Evolutionary conservation across 2,329 filamentous ascomycete species (phyloP).

Genomic region (Arthroderma sp.): DNA sequence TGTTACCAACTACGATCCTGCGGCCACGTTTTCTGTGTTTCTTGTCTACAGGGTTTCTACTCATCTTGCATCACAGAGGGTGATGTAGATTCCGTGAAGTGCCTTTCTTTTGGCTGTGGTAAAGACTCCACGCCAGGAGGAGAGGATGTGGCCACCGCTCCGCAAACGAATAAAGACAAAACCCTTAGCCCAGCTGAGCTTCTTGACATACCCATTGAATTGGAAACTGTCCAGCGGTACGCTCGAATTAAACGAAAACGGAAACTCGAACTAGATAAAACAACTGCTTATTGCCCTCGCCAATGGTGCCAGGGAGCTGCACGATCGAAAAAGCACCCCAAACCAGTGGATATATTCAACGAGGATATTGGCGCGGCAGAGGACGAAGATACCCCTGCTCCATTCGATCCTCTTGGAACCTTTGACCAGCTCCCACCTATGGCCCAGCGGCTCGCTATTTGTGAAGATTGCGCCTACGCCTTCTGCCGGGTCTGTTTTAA

Average conservation of each 20-base stretch:
- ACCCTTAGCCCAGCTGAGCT: slow-evolving; percentile 73
- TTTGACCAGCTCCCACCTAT: slow-evolving; percentile 33
- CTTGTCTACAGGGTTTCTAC: slow-evolving; percentile 86
- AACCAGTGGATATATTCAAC: slow-evolving; percentile 53
- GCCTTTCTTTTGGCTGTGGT: slow-evolving; percentile 66
- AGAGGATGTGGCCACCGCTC: slow-evolving; percentile 16
- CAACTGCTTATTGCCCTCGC: slow-evolving; percentile 82
- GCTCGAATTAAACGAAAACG: slow-evolving; percentile 85
- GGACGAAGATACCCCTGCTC: slow-evolving; percentile 34
- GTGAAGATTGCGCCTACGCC: slow-evolving; percentile 76
- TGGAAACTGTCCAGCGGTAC: slow-evolving; percentile 68
- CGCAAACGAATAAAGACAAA: slow-evolving; percentile 43
- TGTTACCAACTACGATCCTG: slow-evolving; percentile 78
- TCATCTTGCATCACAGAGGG: slow-evolving; percentile 77
- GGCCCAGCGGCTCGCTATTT: slow-evolving; percentile 63
- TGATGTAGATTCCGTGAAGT: slow-evolving; percentile 65
- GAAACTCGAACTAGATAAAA: slow-evolving; percentile 80
- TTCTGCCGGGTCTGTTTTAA: slow-evolving; percentile 67
- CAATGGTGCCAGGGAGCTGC: slow-evolving; percentile 87
- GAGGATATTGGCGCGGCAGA: slow-evolving; percentile 33
- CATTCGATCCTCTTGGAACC: slow-evolving; percentile 31
- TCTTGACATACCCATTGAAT: slow-evolving; percentile 57
- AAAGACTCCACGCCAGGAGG: slow-evolving; percentile 26
- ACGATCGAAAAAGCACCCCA: slow-evolving; percentile 58
- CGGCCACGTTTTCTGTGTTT: slow-evolving; percentile 77